phyloP scores from a whole-genome alignment of 495 filamentous ascomycete species.

The Talaromyces nanjingensis region DNA sequence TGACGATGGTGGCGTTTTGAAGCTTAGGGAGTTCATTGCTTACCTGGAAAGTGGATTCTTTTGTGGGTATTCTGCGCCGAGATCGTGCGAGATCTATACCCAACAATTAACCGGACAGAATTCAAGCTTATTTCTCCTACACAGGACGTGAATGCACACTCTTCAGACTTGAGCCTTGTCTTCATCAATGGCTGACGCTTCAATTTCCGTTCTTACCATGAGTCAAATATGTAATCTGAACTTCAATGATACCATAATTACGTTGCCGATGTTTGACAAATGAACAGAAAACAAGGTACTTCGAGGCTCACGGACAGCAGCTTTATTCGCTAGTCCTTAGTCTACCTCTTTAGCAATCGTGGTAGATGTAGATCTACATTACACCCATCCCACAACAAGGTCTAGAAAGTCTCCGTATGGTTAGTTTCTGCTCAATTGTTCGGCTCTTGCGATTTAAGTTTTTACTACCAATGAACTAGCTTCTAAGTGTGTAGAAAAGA shows the following conservation, averaged over 20 bases:
- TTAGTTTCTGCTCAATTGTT: not conserved
- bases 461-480: not conserved
- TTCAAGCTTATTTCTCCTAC: not conserved
- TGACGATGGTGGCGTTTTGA: not conserved
- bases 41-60: not conserved
- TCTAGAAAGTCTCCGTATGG: not conserved
- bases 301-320: not conserved
- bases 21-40: not conserved
- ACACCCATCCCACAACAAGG: not conserved
- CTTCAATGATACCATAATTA: not conserved
- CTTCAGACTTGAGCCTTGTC: not conserved
- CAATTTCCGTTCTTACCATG: too few species aligned
- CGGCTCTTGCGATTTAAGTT: not conserved
- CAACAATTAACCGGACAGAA: not conserved
- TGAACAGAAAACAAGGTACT: not conserved
- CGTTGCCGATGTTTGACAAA: not conserved
- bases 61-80: not conserved
- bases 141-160: not conserved
- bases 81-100: not conserved
- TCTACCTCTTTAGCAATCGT: not conserved
- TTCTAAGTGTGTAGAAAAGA: too few species aligned
- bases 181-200: not conserved
- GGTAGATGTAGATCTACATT: not conserved
- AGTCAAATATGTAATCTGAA: too few species aligned
- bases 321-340: not conserved